Percentiles rank a stretch among this genome's conserved stretches.
phyloP scores from a whole-genome alignment of 306 rosid species.

The Prunus mongolica region DNA sequence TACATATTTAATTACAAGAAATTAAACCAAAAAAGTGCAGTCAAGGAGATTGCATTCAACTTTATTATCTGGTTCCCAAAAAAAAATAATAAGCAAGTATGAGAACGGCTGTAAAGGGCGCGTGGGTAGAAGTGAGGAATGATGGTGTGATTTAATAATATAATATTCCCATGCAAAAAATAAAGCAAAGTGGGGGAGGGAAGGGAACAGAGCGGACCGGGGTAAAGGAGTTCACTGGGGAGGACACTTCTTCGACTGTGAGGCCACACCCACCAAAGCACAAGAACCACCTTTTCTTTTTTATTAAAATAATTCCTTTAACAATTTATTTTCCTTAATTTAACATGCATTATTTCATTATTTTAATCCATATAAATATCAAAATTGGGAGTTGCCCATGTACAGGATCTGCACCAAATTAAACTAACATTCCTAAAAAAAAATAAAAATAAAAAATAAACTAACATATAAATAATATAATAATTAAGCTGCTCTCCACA shows the following conservation, averaged over 20 bases:
- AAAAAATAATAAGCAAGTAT: not conserved
- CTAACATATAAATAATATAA: not conserved
- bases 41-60: too few relatives aligned
- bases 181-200: slow-evolving; percentile 3
- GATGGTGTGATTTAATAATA: not conserved
- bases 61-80: too few relatives aligned
- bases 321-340: slow-evolving; percentile 31
- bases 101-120: not conserved
- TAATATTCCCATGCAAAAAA: slow-evolving; percentile 21
- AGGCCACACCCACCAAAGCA: slow-evolving; percentile 18
- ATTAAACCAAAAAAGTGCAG: too few relatives aligned
- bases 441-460: not conserved
- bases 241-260: slow-evolving; percentile 26
- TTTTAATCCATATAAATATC: slow-evolving; percentile 24
- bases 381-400: slow-evolving; percentile 34
- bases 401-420: slow-evolving; percentile 25
- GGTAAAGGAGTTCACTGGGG: slow-evolving; percentile 44
- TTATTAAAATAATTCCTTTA: not conserved
- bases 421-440: not conserved
- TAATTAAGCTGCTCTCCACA: slow-evolving; percentile 10
- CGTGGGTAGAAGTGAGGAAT: slow-evolving; percentile 4
- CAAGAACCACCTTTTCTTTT: slow-evolving; percentile 26
- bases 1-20: not conserved
- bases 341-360: slow-evolving; percentile 20
- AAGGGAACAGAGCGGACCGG: slow-evolving; percentile 44